Percentiles rank a stretch among this genome's conserved stretches.
These are phyloP conservation scores for Leishmania arabica DNA, from an alignment of 208 protist species.

Conservation along the genomic window DNA sequence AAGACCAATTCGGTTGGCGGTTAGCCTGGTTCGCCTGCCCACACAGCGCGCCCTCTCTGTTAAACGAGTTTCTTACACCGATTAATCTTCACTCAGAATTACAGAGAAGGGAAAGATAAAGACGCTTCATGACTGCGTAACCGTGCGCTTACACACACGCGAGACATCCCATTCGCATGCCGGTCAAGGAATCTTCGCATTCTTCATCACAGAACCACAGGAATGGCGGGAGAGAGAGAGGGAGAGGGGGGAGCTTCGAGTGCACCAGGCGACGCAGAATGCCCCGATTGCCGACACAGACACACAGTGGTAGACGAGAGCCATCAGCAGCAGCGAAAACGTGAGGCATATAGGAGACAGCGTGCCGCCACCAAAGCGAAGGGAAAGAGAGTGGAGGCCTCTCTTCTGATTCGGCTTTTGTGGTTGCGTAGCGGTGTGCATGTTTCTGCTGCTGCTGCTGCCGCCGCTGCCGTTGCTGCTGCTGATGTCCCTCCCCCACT, in stretches of 20 bases:
- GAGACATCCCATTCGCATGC: not conserved
- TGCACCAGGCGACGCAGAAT: not conserved
- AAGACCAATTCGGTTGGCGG: not conserved
- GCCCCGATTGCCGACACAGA: not conserved
- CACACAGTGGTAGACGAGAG: not conserved
- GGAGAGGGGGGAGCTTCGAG: not conserved
- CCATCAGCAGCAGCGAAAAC: not conserved
- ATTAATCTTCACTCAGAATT: constrained; percentile 6
- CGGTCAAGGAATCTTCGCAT: not conserved
- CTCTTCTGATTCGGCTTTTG: not conserved
- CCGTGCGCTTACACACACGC: not conserved
- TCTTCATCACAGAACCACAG: not conserved
- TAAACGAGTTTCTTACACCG: not conserved
- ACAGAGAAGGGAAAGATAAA: not conserved
- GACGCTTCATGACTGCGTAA: not conserved
- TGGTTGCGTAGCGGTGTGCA: not conserved
- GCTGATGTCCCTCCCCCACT: not conserved
- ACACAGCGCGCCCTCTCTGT: not conserved
- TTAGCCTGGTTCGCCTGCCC: no score
- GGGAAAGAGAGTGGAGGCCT: not conserved
- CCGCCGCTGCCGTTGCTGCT: not conserved
- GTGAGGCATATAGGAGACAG: not conserved
- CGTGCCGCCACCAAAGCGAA: not conserved
- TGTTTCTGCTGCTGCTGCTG: no score
- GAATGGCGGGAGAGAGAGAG: not conserved